Percentiles rank a stretch among this genome's conserved stretches.
phyloP scores from a whole-genome alignment of 2,329 filamentous ascomycete genomes.

The Aspergillus alliaceus region DNA sequence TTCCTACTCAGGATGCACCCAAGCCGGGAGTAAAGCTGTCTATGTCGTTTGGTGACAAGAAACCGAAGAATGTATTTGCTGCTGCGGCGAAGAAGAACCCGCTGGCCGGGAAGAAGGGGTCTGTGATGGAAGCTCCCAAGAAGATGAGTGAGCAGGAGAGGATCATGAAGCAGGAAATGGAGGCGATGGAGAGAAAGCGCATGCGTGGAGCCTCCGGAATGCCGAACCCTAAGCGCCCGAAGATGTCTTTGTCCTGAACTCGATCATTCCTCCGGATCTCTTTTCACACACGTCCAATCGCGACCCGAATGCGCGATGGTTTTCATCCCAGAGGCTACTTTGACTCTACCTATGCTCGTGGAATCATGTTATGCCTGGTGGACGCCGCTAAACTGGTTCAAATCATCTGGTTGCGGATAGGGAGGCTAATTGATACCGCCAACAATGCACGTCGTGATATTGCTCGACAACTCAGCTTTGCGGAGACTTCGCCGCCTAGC shows the following conservation, averaged over 20 bases:
- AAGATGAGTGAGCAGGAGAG: conserved; percentile 86
- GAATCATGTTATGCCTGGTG: neutral
- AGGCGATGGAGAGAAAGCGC: conserved; percentile 65
- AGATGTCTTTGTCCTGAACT: conserved; percentile 33
- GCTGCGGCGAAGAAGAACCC: conserved; percentile 66
- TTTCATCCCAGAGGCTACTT: neutral
- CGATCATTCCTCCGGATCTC: too few species aligned
- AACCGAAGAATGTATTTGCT: conserved; percentile 68
- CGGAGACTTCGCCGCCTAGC: neutral
- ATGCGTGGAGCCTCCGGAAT: conserved; percentile 34
- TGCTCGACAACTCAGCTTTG: neutral
- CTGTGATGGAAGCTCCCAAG: conserved; percentile 62
- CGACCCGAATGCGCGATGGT: neutral
- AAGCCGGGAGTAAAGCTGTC: conserved; percentile 49
- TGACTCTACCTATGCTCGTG: neutral
- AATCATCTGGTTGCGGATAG: neutral
- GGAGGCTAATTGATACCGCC: neutral
- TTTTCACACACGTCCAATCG: neutral
- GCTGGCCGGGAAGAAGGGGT: conserved; percentile 65
- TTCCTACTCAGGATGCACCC: conserved; percentile 17
- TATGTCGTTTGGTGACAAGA: conserved; percentile 60
- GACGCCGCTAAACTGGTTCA: neutral
- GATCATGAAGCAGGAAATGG: conserved; percentile 79
- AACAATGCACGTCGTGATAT: neutral
- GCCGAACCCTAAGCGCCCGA: conserved; percentile 35